Evolutionary conservation across 208 protist genomes (phyloP), one percentile per base, ranked within the genome.

Genomic region (Leishmania braziliensis): DNA sequence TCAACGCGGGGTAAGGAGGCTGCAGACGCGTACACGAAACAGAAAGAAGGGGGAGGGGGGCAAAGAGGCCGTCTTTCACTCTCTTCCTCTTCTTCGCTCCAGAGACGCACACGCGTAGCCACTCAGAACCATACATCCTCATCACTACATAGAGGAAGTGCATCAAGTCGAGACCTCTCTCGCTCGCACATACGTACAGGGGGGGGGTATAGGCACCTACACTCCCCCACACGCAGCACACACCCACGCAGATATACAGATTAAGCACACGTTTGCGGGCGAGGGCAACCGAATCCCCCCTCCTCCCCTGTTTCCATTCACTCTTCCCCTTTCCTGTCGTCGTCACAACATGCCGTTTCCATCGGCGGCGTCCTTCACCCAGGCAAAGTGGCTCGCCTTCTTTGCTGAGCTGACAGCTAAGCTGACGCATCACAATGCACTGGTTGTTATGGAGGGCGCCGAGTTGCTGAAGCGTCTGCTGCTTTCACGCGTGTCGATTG

Each of bases 401-500:
- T 97, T 97, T 77, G 92, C 92, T 2, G 94, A 96, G 88, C 86
- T 97, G 43, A 95, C 90, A 2, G 92, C 92, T 10, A 95, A 96
- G 83, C 79, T 97, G 26, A 93, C 91, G 56, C 94, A 97, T 66
- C 92, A 95, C 88, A 95, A 95, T 73, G 78, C 90, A 6, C 74
- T 94, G 16, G 90, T 96, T 29, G 90, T 91, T 36, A 86, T 96
- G 53, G 94, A 97, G 65, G 94, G 94, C 26, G 94, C 91, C 51
- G 91, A 95, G 84, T 73, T 90, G 74, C 75, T 97, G 54, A 92
- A 92, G 78, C 86, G 94, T 9, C 77, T 96, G 16, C 88, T 97
- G 56, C 76, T 94, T 36, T 91, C 91, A 1, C 86, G 82, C 26
- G 86, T 97, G 9, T 96, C 92, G 50, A 89, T 97, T 58, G 90